phyloP scores from a whole-genome alignment of 371 early-diverging fungal genomes.

The Chytridium lagenaria region DNA sequence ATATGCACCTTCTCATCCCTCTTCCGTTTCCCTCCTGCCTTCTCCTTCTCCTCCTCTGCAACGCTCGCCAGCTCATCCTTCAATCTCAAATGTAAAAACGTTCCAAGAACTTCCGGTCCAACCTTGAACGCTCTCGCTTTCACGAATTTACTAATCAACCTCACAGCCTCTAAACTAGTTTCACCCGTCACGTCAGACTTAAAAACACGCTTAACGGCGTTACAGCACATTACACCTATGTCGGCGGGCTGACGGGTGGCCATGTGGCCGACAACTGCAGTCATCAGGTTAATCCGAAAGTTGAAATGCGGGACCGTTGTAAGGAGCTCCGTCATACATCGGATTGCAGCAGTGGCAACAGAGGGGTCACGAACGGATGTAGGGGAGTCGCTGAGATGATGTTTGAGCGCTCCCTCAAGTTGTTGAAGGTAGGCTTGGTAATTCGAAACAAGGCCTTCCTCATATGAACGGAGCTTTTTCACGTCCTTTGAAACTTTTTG shows the following conservation, averaged over 20 bases:
- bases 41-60: slow-evolving; percentile 29
- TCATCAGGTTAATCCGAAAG: slow-evolving; percentile 86
- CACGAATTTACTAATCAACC: slow-evolving; percentile 81
- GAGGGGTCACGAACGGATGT: slow-evolving; percentile 21
- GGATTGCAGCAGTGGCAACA: slow-evolving; percentile 57
- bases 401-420: slow-evolving; percentile 53
- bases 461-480: slow-evolving; percentile 81
- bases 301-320: slow-evolving; percentile 88
- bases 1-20: slow-evolving; percentile 71
- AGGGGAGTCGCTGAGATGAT: slow-evolving; percentile 7
- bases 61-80: slow-evolving; percentile 73
- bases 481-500: slow-evolving; percentile 87
- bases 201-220: slow-evolving; percentile 78
- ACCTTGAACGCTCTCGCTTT: slow-evolving; percentile 81
- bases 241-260: slow-evolving; percentile 49
- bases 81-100: slow-evolving; percentile 79
- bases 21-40: slow-evolving; percentile 47
- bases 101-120: slow-evolving; percentile 60
- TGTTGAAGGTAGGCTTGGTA: slow-evolving; percentile 85
- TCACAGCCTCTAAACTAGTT: slow-evolving; percentile 82
- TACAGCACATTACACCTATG: slow-evolving; percentile 73
- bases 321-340: slow-evolving; percentile 72
- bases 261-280: slow-evolving; percentile 62
- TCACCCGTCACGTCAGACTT: slow-evolving; percentile 85
- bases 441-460: slow-evolving; percentile 76